These are phyloP conservation scores for Dictyostelium capitatum DNA, from an alignment of 78 protist genomes.

Conservation along the genomic window DNA sequence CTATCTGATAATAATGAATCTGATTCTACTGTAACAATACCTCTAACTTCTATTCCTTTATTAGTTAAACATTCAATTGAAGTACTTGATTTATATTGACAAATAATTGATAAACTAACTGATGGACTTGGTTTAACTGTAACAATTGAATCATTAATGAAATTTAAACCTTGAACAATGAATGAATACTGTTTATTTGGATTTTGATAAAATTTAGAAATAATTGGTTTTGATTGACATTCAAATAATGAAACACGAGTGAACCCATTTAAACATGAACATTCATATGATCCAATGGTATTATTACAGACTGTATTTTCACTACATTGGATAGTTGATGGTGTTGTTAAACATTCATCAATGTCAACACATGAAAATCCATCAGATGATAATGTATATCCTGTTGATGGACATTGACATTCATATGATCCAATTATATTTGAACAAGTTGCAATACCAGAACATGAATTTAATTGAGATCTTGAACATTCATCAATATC, in stretches of 20 bases:
- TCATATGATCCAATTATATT: background rate
- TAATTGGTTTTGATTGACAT: slow-evolving; percentile 18
- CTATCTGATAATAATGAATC: background rate
- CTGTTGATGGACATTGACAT: background rate
- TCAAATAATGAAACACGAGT: background rate
- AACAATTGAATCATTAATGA: background rate
- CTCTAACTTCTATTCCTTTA: background rate
- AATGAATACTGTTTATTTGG: background rate
- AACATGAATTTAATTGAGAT: too few relatives aligned
- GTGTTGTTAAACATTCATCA: background rate
- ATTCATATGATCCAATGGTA: background rate
- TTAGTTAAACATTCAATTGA: background rate
- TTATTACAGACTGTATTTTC: slow-evolving; percentile 10
- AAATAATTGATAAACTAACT: too few relatives aligned
- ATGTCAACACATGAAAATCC: background rate
- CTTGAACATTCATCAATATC: slow-evolving; percentile 7
- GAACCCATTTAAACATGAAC: background rate
- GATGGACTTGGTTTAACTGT: background rate
- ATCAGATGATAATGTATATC: background rate
- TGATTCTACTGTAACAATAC: background rate
- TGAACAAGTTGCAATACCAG: background rate
- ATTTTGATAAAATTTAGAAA: slow-evolving; percentile 10
- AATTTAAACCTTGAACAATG: slow-evolving; percentile 5
- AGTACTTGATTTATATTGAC: background rate
- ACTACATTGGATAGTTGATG: background rate